Conservation (phyloP, 2,329 filamentous ascomycete genomes). For the Fusarium sororula region DNA sequence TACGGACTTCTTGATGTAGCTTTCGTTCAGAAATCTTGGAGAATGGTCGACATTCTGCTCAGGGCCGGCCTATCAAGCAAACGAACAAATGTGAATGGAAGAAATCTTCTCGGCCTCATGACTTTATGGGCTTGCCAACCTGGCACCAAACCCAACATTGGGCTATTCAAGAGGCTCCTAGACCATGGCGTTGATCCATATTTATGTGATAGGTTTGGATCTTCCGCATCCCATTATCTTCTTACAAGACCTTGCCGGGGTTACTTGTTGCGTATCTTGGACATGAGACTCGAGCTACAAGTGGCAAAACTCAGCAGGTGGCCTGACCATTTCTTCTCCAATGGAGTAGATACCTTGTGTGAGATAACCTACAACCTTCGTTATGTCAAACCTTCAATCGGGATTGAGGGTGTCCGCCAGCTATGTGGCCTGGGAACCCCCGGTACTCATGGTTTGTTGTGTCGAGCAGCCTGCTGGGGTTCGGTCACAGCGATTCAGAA, state of each 20-base stretch:
- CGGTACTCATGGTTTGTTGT: neutral
- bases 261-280: neutral
- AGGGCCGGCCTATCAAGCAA: neutral
- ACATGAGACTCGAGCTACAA: neutral
- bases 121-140: neutral
- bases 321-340: neutral
- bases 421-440: neutral
- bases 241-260: neutral
- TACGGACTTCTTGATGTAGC: neutral
- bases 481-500: neutral
- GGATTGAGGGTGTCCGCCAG: neutral
- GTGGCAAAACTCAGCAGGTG: neutral
- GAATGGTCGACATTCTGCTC: neutral
- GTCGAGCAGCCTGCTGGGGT: neutral
- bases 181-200: neutral
- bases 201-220: rapidly evolving
- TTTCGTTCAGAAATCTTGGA: neutral
- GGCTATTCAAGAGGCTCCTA: neutral
- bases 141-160: neutral
- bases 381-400: neutral
- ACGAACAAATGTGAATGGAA: neutral
- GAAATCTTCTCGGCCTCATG: neutral
- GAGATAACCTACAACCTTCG: neutral
- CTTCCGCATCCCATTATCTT: neutral
- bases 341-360: neutral